These are phyloP conservation scores for Trichoderma brevicompactum DNA, from an alignment of 2,329 filamentous ascomycete species.

Conservation along the genomic window DNA sequence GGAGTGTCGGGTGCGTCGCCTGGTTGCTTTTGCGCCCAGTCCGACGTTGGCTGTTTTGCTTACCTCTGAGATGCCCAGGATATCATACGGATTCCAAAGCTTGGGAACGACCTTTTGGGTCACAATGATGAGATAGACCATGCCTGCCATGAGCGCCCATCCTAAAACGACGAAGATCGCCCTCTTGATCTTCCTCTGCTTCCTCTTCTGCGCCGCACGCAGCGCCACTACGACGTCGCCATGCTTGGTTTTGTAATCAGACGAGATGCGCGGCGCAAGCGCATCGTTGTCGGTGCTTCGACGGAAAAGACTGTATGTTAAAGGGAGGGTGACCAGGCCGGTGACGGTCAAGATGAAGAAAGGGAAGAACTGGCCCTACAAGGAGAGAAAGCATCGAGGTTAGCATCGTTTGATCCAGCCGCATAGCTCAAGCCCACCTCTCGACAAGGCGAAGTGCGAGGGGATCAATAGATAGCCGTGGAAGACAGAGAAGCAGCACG, in stretches of 20 bases:
- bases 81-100: conserved; percentile 97
- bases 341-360: conserved; percentile 96
- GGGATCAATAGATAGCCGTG: neutral
- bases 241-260: conserved; percentile 80
- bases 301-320: conserved; percentile 86
- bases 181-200: conserved; percentile 86
- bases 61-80: conserved; percentile 83
- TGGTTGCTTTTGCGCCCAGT: neutral
- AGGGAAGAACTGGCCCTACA: conserved; percentile 92
- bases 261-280: conserved; percentile 80
- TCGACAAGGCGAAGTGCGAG: conserved; percentile 8
- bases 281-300: conserved; percentile 76
- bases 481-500: neutral
- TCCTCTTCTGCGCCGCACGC: conserved; percentile 84
- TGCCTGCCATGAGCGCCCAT: conserved; percentile 83
- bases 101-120: conserved; percentile 73
- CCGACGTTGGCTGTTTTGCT: conserved; percentile 34
- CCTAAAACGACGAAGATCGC: conserved; percentile 74
- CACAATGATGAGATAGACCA: conserved; percentile 87
- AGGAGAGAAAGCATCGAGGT: neutral
- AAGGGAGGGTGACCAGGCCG: conserved; percentile 82
- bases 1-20: neutral
- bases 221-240: conserved; percentile 80
- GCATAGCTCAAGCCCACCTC: conserved; percentile 10
- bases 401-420: conserved; percentile 20